These are phyloP conservation scores for Canna indica DNA, from an alignment of 176 grass and related monocot species.

Conservation along the genomic window DNA sequence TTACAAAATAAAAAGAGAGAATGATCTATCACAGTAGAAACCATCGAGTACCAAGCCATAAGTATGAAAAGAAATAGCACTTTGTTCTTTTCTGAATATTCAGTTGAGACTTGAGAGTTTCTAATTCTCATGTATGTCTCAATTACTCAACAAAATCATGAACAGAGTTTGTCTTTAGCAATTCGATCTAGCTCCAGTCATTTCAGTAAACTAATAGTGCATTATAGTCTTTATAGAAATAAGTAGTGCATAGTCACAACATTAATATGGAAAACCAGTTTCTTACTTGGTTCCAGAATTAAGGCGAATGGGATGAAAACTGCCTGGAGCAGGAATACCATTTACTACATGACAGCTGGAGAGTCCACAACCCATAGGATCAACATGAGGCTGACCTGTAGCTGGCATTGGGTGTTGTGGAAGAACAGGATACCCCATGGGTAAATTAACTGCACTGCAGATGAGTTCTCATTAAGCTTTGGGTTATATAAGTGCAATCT, in stretches of 20 bases:
- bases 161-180: not conserved
- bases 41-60: not conserved
- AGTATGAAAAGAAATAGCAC: not conserved
- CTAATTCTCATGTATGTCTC: not conserved
- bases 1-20: not conserved
- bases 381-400: constrained; percentile 58
- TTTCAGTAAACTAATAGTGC: not conserved
- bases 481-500: not conserved
- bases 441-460: constrained; percentile 83
- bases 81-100: no score
- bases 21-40: not conserved
- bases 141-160: not conserved
- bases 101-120: no score
- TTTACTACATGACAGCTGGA: constrained; percentile 82
- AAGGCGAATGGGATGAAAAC: constrained; percentile 78
- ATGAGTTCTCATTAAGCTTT: constrained; percentile 29
- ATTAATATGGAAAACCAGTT: constrained; percentile 16
- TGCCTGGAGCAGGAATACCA: constrained; percentile 67
- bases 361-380: constrained; percentile 52
- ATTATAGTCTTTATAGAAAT: not conserved
- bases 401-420: constrained; percentile 71
- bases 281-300: constrained; percentile 91
- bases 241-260: constrained; percentile 1
- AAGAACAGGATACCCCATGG: constrained; percentile 93
- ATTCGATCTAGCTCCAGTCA: not conserved